Base-by-base conservation (phyloP, 805 yeast genomes). In the Candida nonsorbophila region DNA sequence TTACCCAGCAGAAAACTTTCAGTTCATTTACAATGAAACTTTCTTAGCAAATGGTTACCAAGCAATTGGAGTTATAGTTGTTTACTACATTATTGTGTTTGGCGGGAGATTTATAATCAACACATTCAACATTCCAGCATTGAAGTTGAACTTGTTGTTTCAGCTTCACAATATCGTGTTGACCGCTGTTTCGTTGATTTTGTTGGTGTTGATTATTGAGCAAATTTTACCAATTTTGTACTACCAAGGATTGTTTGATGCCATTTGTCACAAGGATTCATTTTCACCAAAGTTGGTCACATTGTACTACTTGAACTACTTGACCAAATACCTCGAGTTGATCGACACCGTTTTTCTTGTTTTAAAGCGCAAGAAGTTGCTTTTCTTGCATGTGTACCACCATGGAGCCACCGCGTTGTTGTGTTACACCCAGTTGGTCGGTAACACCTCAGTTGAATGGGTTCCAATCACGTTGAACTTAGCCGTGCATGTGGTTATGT, bases 401-500 rank as follows among this genome's bases (percentile, higher is more conserved):
- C 97, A 90, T 53, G 98, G 98, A 41, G 97, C 97, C 37, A 90
- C 98, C 28, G 97, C 97, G 7, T 65, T 90, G 40, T 69, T 90
- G 41, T 90, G 97, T 62, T 90, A 77, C 75, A 84, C 94, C 27
- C 97, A 90, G 66, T 73, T 90, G 49, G 75, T 81, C 27, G 98
- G 98, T 36, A 67, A 69, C 40, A 90, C 97, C 24, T 69, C 96
- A 2, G 92, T 90, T 38, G 84, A 86, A 39, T 90, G 97, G 97
- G 96, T 90, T 20, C 94, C 92, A 34, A 90, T 90, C 51, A 59
- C 81, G 18, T 71, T 90, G 49, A 90, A 90, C 72, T 72, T 90
- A 60, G 83, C 78, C 30, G 97, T 90, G 28, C 97, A 90, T 53
- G 95, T 88, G 28, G 77, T 90, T 33, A 92, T 90, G 98, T 90